Base-by-base conservation (phyloP, 2,329 filamentous ascomycete species). In the Colletotrichum tropicicola region DNA sequence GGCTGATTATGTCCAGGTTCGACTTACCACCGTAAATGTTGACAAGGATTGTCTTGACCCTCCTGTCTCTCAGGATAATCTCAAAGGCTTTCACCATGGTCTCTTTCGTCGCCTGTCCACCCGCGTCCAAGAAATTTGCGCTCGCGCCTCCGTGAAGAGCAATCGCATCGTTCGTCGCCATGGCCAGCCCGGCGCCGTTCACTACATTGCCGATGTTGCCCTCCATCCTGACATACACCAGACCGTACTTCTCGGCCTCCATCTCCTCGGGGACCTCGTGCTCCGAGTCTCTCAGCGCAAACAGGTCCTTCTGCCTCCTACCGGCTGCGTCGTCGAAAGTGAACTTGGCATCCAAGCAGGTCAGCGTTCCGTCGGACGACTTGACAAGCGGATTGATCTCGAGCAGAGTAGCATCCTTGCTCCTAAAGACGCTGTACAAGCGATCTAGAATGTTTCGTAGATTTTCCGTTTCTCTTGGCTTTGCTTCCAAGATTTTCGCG, bases 91-190 rank as follows among this genome's bases (percentile, higher is more conserved):
- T 87, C 73, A 91, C 89, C 69, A 97, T 93, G 0, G 93, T 97
- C 68, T 91, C 88, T 28, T 87, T 87, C 0, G 93, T 97, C 0
- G 94, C 94, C 75, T 97, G 96, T 35, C 94, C 94, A 27, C 94
- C 94, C 0, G 92, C 97, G 75, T 97, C 94, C 58, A 97, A 84
- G 75, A 97, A 97, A 72, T 97, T 97, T 10, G 92, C 88, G 23
- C 90, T 90, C 32, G 82, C 78, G 2, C 92, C 92, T 8, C 90
- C 90, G 58, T 88, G 86, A 12, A 88, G 79, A 3, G 86, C 83
- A 2, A 97, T 86, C 0, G 92, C 91, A 74, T 97, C 94, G 65
- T 94, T 89, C 0, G 93, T 97, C 74, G 96, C 96, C 92, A 97
- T 96, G 0, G 93, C 93, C 1, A 97, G 85, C 0, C 94, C 94